These are phyloP conservation scores for Lodderomyces oxycetoniae DNA, from an alignment of 1,139 yeast genomes.

Conservation along the genomic window DNA sequence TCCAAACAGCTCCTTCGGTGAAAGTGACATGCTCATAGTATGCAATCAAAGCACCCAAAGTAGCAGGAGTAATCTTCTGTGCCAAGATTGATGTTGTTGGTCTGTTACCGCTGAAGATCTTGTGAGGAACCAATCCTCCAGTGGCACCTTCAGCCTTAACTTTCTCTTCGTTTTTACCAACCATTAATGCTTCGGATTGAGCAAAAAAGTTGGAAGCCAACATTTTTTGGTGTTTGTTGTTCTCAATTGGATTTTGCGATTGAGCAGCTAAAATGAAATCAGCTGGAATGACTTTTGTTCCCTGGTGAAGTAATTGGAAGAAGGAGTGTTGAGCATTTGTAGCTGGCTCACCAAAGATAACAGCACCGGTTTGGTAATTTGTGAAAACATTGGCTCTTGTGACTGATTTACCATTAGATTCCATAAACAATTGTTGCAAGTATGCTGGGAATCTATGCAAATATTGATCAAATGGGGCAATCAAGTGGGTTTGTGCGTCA, in stretches of 20 bases:
- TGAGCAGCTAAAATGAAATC: conserved; percentile 96
- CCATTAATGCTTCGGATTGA: conserved; percentile 96
- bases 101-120: conserved; percentile 95
- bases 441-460: conserved; percentile 99
- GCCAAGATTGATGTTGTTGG: conserved; percentile 97
- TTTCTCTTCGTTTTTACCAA: conserved; percentile 82
- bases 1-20: conserved; percentile 99
- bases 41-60: conserved; percentile 92
- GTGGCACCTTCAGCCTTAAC: conserved; percentile 89
- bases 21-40: conserved; percentile 96
- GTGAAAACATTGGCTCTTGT: conserved; percentile 88
- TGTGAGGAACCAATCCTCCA: conserved; percentile 86
- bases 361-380: conserved; percentile 92
- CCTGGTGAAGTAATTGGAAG: conserved; percentile 99
- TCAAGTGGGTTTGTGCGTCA: conserved; percentile 97
- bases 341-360: conserved; percentile 97
- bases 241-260: conserved; percentile 95
- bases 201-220: conserved; percentile 98
- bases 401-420: conserved; percentile 96
- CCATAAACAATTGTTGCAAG: conserved; percentile 97
- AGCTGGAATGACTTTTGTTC: conserved; percentile 94
- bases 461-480: conserved; percentile 98
- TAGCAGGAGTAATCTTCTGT: conserved; percentile 92
- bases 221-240: conserved; percentile 94
- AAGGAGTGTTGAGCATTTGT: conserved; percentile 98